Conservation (phyloP, 148 eudicot species). For the Cornus suecica region DNA sequence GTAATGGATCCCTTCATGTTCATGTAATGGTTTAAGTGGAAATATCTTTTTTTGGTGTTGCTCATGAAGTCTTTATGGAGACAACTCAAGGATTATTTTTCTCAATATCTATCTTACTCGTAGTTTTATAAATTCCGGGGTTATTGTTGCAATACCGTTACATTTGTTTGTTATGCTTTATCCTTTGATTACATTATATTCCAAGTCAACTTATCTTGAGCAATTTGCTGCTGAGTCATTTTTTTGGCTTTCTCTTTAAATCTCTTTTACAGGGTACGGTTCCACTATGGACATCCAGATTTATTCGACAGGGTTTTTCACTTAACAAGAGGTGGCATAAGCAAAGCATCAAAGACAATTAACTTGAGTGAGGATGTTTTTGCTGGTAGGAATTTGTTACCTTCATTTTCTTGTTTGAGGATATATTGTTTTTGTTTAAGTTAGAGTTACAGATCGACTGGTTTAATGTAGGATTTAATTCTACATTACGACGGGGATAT, state of each 20-base stretch:
- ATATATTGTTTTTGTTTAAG: neutral
- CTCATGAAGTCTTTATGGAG: neutral
- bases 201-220: neutral
- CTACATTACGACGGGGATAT: slow-evolving; percentile 73
- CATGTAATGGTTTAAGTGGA: neutral
- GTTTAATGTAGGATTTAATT: slow-evolving; percentile 61
- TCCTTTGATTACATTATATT: neutral
- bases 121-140: neutral
- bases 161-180: neutral
- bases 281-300: slow-evolving; percentile 99
- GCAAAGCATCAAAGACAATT: slow-evolving; percentile 94
- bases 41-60: neutral
- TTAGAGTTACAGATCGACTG: neutral
- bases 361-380: slow-evolving; percentile 96
- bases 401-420: neutral
- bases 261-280: slow-evolving; percentile 66
- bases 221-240: slow-evolving; percentile 1
- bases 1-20: slow-evolving; percentile 28
- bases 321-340: slow-evolving; percentile 94
- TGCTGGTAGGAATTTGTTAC: slow-evolving; percentile 52
- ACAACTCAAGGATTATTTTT: neutral
- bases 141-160: neutral
- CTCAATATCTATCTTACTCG: neutral
- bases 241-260: neutral
- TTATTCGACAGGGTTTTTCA: slow-evolving; percentile 94